Conservation (phyloP, 2,329 filamentous ascomycete genomes). For the Thielaviopsis populi region DNA sequence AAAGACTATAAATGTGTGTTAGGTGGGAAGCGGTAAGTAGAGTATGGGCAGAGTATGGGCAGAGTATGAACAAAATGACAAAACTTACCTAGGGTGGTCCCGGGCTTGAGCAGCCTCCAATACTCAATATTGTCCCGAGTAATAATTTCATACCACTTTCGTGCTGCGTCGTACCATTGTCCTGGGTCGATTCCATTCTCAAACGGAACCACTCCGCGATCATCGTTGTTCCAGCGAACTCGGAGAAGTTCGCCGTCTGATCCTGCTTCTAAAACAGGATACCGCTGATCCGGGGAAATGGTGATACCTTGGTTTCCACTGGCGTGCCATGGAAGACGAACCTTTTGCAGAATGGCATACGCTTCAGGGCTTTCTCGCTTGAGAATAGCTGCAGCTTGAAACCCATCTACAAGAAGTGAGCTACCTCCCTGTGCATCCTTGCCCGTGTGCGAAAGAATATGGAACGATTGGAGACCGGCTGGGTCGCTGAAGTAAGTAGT, state of each 20-base stretch:
- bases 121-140: slow-evolving; percentile 51
- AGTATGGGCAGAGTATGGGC: no score
- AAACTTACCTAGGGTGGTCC: slow-evolving; percentile 55
- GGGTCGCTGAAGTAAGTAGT: slow-evolving; percentile 94
- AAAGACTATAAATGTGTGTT: slow-evolving; percentile 47
- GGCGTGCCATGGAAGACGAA: slow-evolving; percentile 62
- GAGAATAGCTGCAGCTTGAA: slow-evolving; percentile 52
- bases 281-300: slow-evolving; percentile 55
- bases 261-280: slow-evolving; percentile 51
- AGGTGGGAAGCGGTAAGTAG: no score
- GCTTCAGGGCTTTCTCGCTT: slow-evolving; percentile 35
- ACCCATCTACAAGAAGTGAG: slow-evolving; percentile 76
- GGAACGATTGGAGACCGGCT: slow-evolving; percentile 80
- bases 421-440: slow-evolving; percentile 45
- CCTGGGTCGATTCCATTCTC: slow-evolving; percentile 31
- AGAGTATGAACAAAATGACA: neutral
- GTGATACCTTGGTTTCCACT: slow-evolving; percentile 75
- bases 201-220: slow-evolving; percentile 57
- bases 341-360: slow-evolving; percentile 41
- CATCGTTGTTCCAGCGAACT: slow-evolving; percentile 87
- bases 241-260: slow-evolving; percentile 30
- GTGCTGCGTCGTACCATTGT: slow-evolving; percentile 67
- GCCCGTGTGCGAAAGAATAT: slow-evolving; percentile 54
- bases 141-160: slow-evolving; percentile 57
- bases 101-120: slow-evolving; percentile 69